Evolutionary conservation across 257 asterid genomes (phyloP), one percentile per base, ranked within the genome.

Genomic region (Solanum megistacrolobum): DNA sequence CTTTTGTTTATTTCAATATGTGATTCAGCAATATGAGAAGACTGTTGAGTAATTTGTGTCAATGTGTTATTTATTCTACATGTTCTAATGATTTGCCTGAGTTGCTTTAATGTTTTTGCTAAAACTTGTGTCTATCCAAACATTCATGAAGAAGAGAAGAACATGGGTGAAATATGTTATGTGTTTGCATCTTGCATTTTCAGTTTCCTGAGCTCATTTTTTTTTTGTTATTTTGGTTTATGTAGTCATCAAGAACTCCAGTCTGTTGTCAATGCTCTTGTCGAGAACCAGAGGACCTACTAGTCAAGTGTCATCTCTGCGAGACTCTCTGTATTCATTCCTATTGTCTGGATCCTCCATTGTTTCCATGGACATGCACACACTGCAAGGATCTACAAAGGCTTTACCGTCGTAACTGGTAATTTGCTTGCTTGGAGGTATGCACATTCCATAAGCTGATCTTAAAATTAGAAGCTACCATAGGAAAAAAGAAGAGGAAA

Each of bases 271-370:
- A 31, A 16, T 96, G 99, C 92, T 91, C 84, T 86, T 91, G 60
- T 92, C 93, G 88, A 98, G 94, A 91, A 96, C 98, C 2, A 48
- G 98, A 52, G 87, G 99, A 97, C 88, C 98, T 95, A 88, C 99
- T 97, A 38, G 73, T 92, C 32, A 76, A 87, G 16, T 96, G 99
- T 75, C 83, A 89, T 68, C 76, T 89, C 74, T 96, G 99, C 91
- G 88, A 88, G 90, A 89, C 52, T 84, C 95, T 91, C 87, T 87
- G 93, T 78, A 90, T 97, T 79, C 99, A 97, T 90, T 55, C 87
- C 9, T 95, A 66, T 92, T 97, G 99, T 93, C 94, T 95, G 14
- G 99, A 97, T 88, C 99, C 99, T 60, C 99, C 96, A 35, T 85
- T 93, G 91, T 32, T 89, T 84, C 98, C 99, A 12, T 97, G 99